Conservation (phyloP, 2,329 filamentous ascomycete species). For the Dactylellina leptospora region DNA sequence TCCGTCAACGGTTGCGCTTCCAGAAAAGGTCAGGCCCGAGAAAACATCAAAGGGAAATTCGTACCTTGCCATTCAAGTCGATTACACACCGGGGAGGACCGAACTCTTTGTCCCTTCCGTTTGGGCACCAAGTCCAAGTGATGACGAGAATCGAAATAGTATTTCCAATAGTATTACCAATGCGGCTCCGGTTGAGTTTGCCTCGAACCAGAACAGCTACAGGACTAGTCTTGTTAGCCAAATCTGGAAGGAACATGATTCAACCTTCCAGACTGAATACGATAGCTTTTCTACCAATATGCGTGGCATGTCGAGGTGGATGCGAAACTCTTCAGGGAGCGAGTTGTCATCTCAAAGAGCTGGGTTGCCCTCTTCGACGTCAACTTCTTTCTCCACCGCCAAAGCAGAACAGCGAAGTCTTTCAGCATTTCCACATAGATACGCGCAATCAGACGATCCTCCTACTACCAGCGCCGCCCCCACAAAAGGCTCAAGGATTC, state of each 20-base stretch:
- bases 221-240: constrained; percentile 29
- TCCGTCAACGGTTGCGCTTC: constrained; percentile 28
- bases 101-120: constrained; percentile 17
- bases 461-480: not conserved
- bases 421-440: constrained; percentile 5
- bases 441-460: constrained; percentile 6
- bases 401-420: constrained; percentile 13
- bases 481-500: constrained; percentile 6
- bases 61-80: constrained; percentile 57
- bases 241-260: constrained; percentile 40
- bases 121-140: constrained; percentile 46
- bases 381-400: not conserved
- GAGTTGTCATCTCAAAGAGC: constrained; percentile 29
- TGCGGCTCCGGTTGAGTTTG: too few species aligned
- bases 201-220: constrained; percentile 26
- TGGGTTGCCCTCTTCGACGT: constrained; percentile 13
- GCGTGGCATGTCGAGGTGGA: constrained; percentile 31
- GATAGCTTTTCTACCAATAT: constrained; percentile 5
- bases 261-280: constrained; percentile 20
- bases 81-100: constrained; percentile 54
- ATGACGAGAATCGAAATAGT: constrained; percentile 19
- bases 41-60: constrained; percentile 55
- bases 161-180: constrained; percentile 24
- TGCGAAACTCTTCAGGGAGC: constrained; percentile 46
- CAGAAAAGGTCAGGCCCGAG: constrained; percentile 40